These are phyloP conservation scores for Didymella exigua DNA, from an alignment of 2,329 filamentous ascomycete species.

Conservation along the genomic window DNA sequence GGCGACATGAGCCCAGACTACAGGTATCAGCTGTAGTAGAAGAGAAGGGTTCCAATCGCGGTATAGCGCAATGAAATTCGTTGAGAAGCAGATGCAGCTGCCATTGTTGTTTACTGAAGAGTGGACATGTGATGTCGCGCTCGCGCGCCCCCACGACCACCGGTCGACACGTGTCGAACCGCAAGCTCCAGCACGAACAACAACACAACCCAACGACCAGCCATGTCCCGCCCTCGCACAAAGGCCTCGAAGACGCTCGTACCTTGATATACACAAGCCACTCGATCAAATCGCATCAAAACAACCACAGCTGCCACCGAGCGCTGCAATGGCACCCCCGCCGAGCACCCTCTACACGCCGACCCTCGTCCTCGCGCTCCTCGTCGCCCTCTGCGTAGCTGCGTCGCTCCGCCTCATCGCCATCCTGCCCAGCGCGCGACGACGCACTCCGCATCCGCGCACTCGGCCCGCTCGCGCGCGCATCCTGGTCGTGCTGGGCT, in stretches of 20 bases:
- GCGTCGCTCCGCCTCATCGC: constrained; percentile 48
- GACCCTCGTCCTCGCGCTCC: constrained; percentile 40
- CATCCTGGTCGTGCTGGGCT: constrained; percentile 83
- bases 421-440: constrained; percentile 45
- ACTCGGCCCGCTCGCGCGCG: constrained; percentile 56
- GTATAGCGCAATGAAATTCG: too few species aligned
- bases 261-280: background rate
- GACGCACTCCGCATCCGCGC: constrained; percentile 23
- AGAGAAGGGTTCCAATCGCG: too few species aligned
- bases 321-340: constrained; percentile 28
- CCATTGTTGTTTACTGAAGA: too few species aligned
- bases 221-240: background rate
- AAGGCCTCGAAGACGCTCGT: background rate
- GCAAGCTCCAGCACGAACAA: background rate
- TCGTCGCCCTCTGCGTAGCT: constrained; percentile 43
- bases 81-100: too few species aligned
- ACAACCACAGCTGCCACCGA: too few species aligned
- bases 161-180: background rate
- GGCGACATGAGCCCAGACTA: constrained; percentile 67
- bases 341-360: constrained; percentile 28
- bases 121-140: background rate
- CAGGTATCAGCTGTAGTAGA: constrained; percentile 63
- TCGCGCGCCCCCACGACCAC: background rate
- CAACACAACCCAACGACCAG: background rate
- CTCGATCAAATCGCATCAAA: background rate